Evolutionary conservation across 106 monocot genomes (phyloP).

Genomic region (Apostasia ramifera): DNA sequence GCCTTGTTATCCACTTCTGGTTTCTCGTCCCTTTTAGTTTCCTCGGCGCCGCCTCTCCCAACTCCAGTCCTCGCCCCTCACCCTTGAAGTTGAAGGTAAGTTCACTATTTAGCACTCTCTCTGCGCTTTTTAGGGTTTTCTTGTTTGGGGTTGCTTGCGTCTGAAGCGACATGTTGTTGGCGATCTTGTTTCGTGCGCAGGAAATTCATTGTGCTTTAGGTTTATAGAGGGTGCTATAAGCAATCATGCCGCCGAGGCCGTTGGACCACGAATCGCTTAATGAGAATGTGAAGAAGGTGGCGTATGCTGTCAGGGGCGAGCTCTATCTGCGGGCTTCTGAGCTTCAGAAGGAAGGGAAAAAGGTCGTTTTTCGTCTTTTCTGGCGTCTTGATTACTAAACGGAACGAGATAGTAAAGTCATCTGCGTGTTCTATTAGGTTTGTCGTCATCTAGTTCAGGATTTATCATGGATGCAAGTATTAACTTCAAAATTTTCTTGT

Average conservation of each 20-base stretch:
- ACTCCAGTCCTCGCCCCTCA: not conserved
- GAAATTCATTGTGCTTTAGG: not conserved
- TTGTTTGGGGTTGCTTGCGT: not conserved
- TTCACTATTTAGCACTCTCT: too few species aligned
- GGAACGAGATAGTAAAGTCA: too few species aligned
- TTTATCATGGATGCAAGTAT: too few species aligned
- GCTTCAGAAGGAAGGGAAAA: constrained; percentile 94
- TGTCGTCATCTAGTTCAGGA: too few species aligned
- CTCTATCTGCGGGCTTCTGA: constrained; percentile 89
- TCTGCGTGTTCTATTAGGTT: too few species aligned
- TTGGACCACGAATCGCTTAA: constrained; percentile 82
- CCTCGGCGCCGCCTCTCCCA: not conserved
- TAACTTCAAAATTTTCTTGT: too few species aligned
- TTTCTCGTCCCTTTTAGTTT: not conserved
- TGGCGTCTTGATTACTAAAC: too few species aligned
- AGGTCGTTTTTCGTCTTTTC: constrained; percentile 26
- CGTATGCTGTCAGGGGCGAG: constrained; percentile 97
- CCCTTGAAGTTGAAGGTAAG: not conserved
- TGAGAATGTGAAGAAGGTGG: constrained; percentile 92
- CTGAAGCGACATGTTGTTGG: not conserved
- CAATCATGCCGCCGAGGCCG: constrained; percentile 40
- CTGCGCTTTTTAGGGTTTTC: not conserved
- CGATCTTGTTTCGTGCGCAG: not conserved
- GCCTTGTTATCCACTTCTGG: not conserved
- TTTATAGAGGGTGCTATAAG: not conserved